A percentile compares a stretch with the other conserved stretches of the same genome.
Evolutionary conservation across 179 eudicot genomes (phyloP).

Genomic region (Silene coronaria): DNA sequence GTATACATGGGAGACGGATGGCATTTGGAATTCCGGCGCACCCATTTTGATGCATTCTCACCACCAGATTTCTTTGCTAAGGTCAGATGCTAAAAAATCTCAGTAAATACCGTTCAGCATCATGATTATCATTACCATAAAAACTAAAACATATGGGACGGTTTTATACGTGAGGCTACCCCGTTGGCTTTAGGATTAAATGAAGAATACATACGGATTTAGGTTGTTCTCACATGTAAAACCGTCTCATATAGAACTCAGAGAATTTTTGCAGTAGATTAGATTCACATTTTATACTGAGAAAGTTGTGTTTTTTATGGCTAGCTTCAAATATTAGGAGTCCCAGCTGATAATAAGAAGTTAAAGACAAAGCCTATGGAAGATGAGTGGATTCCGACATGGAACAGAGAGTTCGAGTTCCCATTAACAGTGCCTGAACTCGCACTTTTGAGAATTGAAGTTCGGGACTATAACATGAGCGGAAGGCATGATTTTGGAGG

Average conservation of each 20-base stretch:
- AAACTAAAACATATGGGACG: no score
- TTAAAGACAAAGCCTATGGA: constrained; percentile 31
- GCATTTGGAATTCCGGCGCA: constrained; percentile 44
- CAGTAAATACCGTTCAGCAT: no score
- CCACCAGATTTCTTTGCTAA: constrained; percentile 58
- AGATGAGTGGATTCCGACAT: constrained; percentile 49
- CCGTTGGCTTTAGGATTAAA: no score
- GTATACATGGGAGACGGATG: constrained; percentile 58
- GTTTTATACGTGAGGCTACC: no score
- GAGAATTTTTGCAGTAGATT: neutral
- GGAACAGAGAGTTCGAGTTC: constrained; percentile 56
- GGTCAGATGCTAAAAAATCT: constrained; percentile 16
- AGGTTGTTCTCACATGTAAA: no score
- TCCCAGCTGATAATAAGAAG: constrained; percentile 34
- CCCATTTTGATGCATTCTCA: constrained; percentile 41
- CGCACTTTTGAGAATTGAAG: constrained; percentile 53
- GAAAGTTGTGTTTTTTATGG: neutral
- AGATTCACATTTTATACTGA: neutral
- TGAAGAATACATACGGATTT: no score
- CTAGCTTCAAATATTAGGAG: constrained; percentile 47
- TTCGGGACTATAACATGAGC: constrained; percentile 37
- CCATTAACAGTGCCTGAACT: constrained; percentile 46
- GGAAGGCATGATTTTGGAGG: constrained; percentile 48
- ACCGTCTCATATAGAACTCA: no score
- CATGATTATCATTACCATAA: no score